Conservation (phyloP, 176 grass and related monocot genomes). For the Oryza nivara region DNA sequence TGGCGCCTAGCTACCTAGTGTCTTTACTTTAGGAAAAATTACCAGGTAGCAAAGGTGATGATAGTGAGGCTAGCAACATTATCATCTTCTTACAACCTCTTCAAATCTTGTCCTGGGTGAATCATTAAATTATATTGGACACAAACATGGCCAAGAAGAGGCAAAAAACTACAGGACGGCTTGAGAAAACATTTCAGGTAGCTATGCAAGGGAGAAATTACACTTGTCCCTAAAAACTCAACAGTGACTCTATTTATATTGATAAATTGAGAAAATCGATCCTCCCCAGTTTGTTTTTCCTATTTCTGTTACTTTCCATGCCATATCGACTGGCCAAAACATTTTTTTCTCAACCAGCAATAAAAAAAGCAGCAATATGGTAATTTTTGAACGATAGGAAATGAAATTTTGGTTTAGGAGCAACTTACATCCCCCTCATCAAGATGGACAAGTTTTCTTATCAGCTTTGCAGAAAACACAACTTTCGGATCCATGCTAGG, state of each 20-base stretch:
- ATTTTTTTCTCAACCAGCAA: not conserved
- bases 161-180: not conserved
- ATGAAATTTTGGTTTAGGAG: constrained; percentile 35
- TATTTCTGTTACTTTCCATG: not conserved
- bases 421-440: constrained; percentile 94
- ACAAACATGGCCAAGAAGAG: not conserved
- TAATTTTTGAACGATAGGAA: not conserved
- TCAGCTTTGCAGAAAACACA: constrained; percentile 91
- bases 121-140: not conserved
- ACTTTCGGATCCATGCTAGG: constrained; percentile 78
- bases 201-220: not conserved
- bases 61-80: not conserved
- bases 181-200: not conserved
- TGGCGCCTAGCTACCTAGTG: not conserved
- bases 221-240: not conserved
- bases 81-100: not conserved
- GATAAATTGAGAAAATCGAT: not conserved
- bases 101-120: not conserved
- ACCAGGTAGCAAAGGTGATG: not conserved
- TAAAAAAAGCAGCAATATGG: not conserved
- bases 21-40: not conserved
- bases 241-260: not conserved
- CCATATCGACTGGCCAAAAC: not conserved
- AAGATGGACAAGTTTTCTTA: constrained; percentile 91
- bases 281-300: not conserved